Percentiles rank a stretch among this genome's conserved stretches.
Evolutionary conservation across 192 early-diverging fungal species (phyloP).

Genomic region (Coemansia sp.): DNA sequence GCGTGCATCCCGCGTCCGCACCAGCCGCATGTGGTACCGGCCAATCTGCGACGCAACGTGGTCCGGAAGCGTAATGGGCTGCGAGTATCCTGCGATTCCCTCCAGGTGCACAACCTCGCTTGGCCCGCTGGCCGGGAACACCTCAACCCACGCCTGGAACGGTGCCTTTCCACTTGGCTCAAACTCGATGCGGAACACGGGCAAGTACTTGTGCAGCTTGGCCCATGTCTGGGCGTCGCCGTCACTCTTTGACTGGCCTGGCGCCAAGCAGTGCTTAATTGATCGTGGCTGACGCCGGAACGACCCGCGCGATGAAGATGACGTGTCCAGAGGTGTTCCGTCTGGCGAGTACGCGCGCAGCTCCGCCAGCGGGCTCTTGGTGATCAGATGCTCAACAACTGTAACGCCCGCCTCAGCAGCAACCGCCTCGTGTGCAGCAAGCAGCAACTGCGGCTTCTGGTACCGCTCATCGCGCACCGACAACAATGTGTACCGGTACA

Average conservation of each 20-base stretch:
- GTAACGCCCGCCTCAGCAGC: slow-evolving; percentile 15
- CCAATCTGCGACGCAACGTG: slow-evolving; percentile 46
- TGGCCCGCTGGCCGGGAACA: slow-evolving; percentile 43
- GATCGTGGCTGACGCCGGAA: slow-evolving; percentile 21
- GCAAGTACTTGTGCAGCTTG: slow-evolving; percentile 37
- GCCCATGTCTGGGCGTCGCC: slow-evolving; percentile 44
- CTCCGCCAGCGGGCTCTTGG: slow-evolving; percentile 29
- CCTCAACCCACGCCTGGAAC: slow-evolving; percentile 52
- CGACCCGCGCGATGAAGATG: slow-evolving; percentile 4
- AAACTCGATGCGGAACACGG: slow-evolving; percentile 50
- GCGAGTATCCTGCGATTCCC: slow-evolving; percentile 24
- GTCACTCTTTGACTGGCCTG: slow-evolving; percentile 32
- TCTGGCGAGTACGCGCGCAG: slow-evolving; percentile 45
- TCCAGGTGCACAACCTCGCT: slow-evolving; percentile 40
- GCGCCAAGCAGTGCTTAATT: slow-evolving; percentile 43
- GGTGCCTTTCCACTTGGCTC: slow-evolving; percentile 23
- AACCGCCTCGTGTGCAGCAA: background rate
- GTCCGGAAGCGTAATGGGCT: slow-evolving; percentile 33
- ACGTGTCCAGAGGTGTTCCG: slow-evolving; percentile 24
- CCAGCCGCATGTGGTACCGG: slow-evolving; percentile 48
- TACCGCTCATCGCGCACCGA: slow-evolving; percentile 51
- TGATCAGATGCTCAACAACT: slow-evolving; percentile 34
- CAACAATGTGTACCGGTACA: slow-evolving; percentile 44
- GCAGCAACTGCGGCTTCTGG: slow-evolving; percentile 31
- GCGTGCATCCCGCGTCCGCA: slow-evolving; percentile 39